Base-by-base conservation (phyloP, 805 yeast genomes). In the Metschnikowia santaceciliae region DNA sequence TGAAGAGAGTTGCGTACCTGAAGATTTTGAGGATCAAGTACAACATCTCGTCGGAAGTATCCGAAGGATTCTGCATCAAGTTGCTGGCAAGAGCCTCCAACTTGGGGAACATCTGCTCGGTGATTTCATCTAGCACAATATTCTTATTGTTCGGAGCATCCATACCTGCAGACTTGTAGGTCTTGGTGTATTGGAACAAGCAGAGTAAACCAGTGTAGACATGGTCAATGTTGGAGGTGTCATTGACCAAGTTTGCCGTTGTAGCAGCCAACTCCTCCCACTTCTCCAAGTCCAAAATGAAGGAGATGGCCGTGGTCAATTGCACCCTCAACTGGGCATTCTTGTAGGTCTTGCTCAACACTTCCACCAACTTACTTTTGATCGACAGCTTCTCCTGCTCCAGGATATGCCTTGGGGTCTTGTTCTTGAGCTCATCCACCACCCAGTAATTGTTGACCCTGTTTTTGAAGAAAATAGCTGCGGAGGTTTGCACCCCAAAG, bases 281-380 rank as follows among this genome's bases (percentile, higher is more conserved):
- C 50, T 73, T 74, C 20, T 80, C 82, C 34, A 71, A 66, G 49
- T 70, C 67, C 52, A 85, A 64, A 8, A 85, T 81, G 40, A 71
- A 74, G 61, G 82, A 77, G 42, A 86, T 66, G 0, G 87, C 78
- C 30, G 80, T 79, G 15, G 83, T 67, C 46, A 85, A 66, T 62
- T 83, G 88, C 32, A 83, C 78, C 57, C 79, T 71, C 38, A 85
- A 52, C 54, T 64, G 68, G 33, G 57, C 57, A 51, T 63, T 67
- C 50, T 65, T 67, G 54, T 68, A 66, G 32, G 67, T 66, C 42
- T 69, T 66, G 40, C 70, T 59, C 54, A 59, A 65, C 0, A 75
- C 67, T 42, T 67, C 66, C 32, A 74, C 60, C 58, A 74, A 63
- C 52, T 69, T 70, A 48, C 64, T 63, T 57, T 74, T 74, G 52